Percentiles rank a stretch among this genome's conserved stretches.
Evolutionary conservation across 306 rosid genomes (phyloP).

Genomic region (Arachis hypogaea): DNA sequence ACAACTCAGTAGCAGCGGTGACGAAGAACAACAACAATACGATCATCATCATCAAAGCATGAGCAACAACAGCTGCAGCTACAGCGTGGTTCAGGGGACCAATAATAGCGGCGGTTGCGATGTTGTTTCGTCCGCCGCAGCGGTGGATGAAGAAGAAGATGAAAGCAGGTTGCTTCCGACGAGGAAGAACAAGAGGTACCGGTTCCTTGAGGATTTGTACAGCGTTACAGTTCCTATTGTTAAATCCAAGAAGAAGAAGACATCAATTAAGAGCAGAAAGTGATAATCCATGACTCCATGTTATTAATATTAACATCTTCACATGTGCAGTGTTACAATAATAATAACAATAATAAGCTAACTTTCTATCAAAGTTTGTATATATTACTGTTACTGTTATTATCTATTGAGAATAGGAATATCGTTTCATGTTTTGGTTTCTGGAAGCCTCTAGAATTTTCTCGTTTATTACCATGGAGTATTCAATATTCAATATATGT

Average conservation of each 20-base stretch:
- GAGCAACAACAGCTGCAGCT: conserved; percentile 38
- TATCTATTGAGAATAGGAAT: too few relatives aligned
- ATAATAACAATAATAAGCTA: conserved; percentile 1
- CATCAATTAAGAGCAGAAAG: neutral
- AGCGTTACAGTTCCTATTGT: conserved; percentile 19
- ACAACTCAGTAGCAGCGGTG: conserved; percentile 61
- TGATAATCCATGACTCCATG: neutral
- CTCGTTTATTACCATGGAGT: neutral
- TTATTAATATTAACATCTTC: neutral
- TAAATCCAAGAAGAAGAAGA: conserved; percentile 31
- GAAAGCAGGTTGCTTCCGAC: neutral
- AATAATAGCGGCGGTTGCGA: neutral
- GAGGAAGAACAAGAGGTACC: conserved; percentile 21
- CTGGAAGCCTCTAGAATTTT: conserved; percentile 14
- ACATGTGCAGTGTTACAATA: neutral
- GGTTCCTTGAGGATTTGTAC: conserved; percentile 30
- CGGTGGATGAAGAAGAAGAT: neutral
- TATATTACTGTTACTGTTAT: neutral
- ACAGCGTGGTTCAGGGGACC: conserved; percentile 41
- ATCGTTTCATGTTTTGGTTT: conserved; percentile 1
- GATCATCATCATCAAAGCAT: neutral
- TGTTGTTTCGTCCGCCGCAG: conserved; percentile 26
- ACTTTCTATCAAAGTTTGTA: conserved; percentile 7
- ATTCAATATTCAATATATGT: too few relatives aligned
- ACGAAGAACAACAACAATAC: neutral